Evolutionary conservation across 2,329 filamentous ascomycete species (phyloP).

Genomic region (Pseudocercospora fuligena): DNA sequence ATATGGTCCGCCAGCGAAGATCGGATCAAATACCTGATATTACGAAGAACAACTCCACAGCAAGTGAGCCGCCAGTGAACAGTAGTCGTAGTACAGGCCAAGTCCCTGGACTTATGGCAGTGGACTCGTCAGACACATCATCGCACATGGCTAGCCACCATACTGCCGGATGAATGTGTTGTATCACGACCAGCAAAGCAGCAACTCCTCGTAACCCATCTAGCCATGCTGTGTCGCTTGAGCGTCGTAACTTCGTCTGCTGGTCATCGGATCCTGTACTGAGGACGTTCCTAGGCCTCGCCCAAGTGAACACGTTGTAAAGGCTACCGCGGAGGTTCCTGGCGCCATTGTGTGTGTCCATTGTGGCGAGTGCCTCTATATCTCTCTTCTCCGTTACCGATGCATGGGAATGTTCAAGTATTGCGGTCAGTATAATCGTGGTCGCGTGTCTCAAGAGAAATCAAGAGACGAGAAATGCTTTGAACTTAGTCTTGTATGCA

Average conservation of each 20-base stretch:
- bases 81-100: slow-evolving; percentile 38
- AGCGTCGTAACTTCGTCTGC: neutral
- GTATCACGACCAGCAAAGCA: slow-evolving; percentile 66
- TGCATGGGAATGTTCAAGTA: neutral
- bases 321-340: neutral
- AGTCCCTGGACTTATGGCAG: slow-evolving; percentile 32
- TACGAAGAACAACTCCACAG: slow-evolving; percentile 58
- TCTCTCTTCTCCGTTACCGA: neutral
- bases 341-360: neutral
- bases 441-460: neutral
- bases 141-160: slow-evolving; percentile 29
- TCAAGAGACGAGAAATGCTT: neutral
- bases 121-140: slow-evolving; percentile 45
- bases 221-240: slow-evolving; percentile 57
- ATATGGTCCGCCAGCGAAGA: neutral
- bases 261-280: neutral
- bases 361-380: neutral
- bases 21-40: slow-evolving; percentile 44
- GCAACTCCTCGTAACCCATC: slow-evolving; percentile 70
- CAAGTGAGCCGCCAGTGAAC: slow-evolving; percentile 65
- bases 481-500: neutral
- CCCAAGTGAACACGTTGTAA: neutral
- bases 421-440: neutral
- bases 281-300: neutral
- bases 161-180: slow-evolving; percentile 52